Evolutionary conservation across 2,329 filamentous ascomycete genomes (phyloP).

Genomic region (Helminthosporium solani): DNA sequence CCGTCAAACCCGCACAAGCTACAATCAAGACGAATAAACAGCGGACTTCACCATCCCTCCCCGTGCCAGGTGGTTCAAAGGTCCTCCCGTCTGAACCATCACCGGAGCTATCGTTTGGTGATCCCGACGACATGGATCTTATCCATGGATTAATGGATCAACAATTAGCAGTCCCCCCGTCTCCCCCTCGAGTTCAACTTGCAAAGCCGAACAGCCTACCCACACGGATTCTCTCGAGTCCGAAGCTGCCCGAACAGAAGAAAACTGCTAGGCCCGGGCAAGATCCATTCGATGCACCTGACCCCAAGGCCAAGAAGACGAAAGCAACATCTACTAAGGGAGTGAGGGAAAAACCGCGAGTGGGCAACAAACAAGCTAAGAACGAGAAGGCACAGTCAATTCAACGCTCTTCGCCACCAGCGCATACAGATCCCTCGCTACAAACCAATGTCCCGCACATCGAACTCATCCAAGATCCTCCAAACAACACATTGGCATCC

Average conservation of each 20-base stretch:
- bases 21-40: slow-evolving; percentile 4
- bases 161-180: slow-evolving; percentile 20
- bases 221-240: background rate
- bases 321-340: background rate
- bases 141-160: slow-evolving; percentile 34
- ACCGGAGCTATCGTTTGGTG: slow-evolving; percentile 9
- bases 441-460: slow-evolving; percentile 9
- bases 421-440: slow-evolving; percentile 5
- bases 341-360: background rate
- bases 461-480: slow-evolving; percentile 6
- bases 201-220: slow-evolving; percentile 5
- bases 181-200: slow-evolving; percentile 7
- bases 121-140: slow-evolving; percentile 28
- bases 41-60: slow-evolving; percentile 3
- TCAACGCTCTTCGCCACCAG: slow-evolving; percentile 5
- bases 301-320: slow-evolving; percentile 2
- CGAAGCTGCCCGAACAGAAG: slow-evolving; percentile 5
- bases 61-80: background rate
- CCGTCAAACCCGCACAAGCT: background rate
- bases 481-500: slow-evolving; percentile 11
- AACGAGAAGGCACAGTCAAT: slow-evolving; percentile 1
- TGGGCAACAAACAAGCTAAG: slow-evolving; percentile 4
- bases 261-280: background rate
- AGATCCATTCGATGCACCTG: background rate
- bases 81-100: slow-evolving; percentile 7